Evolutionary conservation across 768 basidiomycete genomes (phyloP).

Genomic region (Russula dissimulans): DNA sequence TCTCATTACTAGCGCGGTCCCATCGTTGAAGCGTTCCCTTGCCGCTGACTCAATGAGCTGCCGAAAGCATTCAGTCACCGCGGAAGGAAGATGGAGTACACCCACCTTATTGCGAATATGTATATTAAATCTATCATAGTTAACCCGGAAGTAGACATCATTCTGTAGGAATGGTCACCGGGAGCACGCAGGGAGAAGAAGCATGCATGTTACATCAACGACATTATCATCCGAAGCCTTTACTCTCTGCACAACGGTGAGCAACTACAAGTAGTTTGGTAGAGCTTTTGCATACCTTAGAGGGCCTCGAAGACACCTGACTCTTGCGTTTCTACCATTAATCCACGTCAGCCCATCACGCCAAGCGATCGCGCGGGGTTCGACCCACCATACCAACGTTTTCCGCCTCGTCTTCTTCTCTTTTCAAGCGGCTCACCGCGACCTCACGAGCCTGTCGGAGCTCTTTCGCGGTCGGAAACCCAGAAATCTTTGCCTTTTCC

Average conservation of each 20-base stretch:
- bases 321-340: constrained; percentile 50
- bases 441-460: constrained; percentile 61
- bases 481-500: constrained; percentile 61
- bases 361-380: background rate
- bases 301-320: constrained; percentile 35
- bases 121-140: constrained; percentile 80
- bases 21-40: constrained; percentile 69
- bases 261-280: background rate
- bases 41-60: constrained; percentile 76
- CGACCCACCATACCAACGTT: constrained; percentile 59
- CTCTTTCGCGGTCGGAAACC: constrained; percentile 76
- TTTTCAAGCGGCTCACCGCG: constrained; percentile 51
- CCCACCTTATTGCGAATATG: constrained; percentile 80
- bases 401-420: constrained; percentile 68
- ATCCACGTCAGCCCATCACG: constrained; percentile 3
- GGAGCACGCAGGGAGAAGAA: background rate
- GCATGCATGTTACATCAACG: constrained; percentile 46
- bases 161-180: constrained; percentile 35
- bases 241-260: constrained; percentile 28
- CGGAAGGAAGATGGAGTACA: constrained; percentile 1
- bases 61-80: constrained; percentile 11
- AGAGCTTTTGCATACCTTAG: constrained; percentile 40
- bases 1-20: constrained; percentile 61
- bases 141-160: constrained; percentile 72
- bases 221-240: constrained; percentile 44